Conservation (phyloP, 768 basidiomycete species). For the Pluteus cervinus region DNA sequence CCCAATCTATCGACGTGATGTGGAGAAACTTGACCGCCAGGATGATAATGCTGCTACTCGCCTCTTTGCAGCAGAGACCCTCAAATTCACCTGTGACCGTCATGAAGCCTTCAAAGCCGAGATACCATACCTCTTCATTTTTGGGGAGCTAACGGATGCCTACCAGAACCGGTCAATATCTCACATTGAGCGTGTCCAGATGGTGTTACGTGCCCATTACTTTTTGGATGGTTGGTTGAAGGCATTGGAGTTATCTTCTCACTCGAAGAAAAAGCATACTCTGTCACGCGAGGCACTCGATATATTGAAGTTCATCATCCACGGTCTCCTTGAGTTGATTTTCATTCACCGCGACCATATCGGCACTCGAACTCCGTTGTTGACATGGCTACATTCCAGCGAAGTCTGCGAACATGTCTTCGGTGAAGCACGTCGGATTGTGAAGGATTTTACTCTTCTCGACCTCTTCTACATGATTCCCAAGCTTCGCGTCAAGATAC, state of each 20-base stretch:
- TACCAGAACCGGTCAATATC: slow-evolving; percentile 25
- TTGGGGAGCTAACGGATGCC: slow-evolving; percentile 29
- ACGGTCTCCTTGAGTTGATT: slow-evolving; percentile 24
- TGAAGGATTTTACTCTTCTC: slow-evolving; percentile 28
- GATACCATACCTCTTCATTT: slow-evolving; percentile 31
- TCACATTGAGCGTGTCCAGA: slow-evolving; percentile 18
- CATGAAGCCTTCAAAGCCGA: slow-evolving; percentile 17
- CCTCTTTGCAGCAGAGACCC: slow-evolving; percentile 23
- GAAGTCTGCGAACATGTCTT: slow-evolving; percentile 30
- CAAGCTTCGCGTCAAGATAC: slow-evolving; percentile 17
- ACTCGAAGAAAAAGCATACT: slow-evolving; percentile 18
- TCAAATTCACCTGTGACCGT: slow-evolving; percentile 12
- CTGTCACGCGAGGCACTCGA: slow-evolving; percentile 25
- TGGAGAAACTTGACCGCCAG: slow-evolving; percentile 32
- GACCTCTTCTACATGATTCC: slow-evolving; percentile 23
- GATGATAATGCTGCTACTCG: slow-evolving; percentile 36
- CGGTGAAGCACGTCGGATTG: slow-evolving; percentile 17
- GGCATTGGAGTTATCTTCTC: slow-evolving; percentile 13
- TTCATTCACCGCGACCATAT: slow-evolving; percentile 27
- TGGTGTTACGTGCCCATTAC: slow-evolving; percentile 23
- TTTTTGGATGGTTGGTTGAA: slow-evolving; percentile 22
- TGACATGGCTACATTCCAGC: slow-evolving; percentile 25
- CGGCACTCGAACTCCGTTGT: slow-evolving; percentile 14
- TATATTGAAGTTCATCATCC: slow-evolving; percentile 22
- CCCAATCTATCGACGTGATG: slow-evolving; percentile 19